Conservation (phyloP, 2,329 filamentous ascomycete genomes). For the Lecanoromycetidae sp. region DNA sequence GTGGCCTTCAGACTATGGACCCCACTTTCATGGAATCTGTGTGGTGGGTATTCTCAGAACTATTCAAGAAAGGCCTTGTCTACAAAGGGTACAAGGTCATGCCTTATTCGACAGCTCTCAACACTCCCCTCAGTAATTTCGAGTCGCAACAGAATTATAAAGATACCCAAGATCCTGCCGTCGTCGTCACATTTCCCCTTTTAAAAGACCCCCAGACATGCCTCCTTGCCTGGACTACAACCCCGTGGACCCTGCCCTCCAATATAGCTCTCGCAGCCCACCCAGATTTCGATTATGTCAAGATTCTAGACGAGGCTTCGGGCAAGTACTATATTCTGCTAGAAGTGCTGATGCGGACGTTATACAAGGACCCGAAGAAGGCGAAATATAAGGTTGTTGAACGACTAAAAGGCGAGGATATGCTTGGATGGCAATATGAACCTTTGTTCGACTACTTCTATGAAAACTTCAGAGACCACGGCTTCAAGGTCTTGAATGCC, state of each 20-base stretch:
- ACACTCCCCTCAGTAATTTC: conserved; percentile 83
- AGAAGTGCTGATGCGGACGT: conserved; percentile 64
- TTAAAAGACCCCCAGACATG: conserved; percentile 61
- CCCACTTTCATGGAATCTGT: conserved; percentile 88
- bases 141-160: conserved; percentile 93
- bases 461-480: conserved; percentile 73
- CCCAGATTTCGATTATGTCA: conserved; percentile 75
- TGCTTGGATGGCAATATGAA: conserved; percentile 80
- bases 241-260: conserved; percentile 74
- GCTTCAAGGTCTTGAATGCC: conserved; percentile 71
- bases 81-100: conserved; percentile 88
- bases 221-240: conserved; percentile 81
- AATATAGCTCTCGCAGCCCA: conserved; percentile 67
- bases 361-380: conserved; percentile 94
- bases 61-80: conserved; percentile 79
- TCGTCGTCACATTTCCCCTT: conserved; percentile 80
- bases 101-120: conserved; percentile 86
- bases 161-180: conserved; percentile 78
- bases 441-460: conserved; percentile 85
- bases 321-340: conserved; percentile 77
- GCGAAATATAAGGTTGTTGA: conserved; percentile 77
- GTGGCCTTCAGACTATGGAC: conserved; percentile 62
- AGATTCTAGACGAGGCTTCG: conserved; percentile 70
- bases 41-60: conserved; percentile 94
- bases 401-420: conserved; percentile 68